phyloP scores from a whole-genome alignment of 768 basidiomycete genomes.

The Agrocybe praecox region DNA sequence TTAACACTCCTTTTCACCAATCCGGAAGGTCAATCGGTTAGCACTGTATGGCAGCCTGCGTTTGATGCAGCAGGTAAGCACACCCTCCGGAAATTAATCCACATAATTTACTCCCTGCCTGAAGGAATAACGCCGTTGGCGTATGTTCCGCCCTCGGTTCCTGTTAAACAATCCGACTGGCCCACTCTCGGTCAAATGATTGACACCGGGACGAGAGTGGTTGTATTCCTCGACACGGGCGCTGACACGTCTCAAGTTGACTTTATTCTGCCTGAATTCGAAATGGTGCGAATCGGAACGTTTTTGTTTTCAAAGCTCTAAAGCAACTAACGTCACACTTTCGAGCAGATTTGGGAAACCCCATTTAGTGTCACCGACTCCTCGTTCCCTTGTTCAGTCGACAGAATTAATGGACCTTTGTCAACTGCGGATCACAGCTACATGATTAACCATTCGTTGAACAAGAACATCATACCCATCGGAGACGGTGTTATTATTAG shows the following conservation, averaged over 20 bases:
- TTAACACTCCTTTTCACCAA: slow-evolving; percentile 70
- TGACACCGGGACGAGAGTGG: slow-evolving; percentile 56
- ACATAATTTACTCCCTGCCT: not conserved
- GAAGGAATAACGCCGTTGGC: slow-evolving; percentile 45
- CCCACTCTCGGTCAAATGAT: slow-evolving; percentile 68
- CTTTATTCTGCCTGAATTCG: slow-evolving; percentile 60
- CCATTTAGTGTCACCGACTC: slow-evolving; percentile 53
- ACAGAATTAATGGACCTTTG: slow-evolving; percentile 52
- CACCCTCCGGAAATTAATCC: not conserved
- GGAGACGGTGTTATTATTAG: slow-evolving; percentile 38
- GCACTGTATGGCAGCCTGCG: slow-evolving; percentile 50
- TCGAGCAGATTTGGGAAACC: slow-evolving; percentile 56
- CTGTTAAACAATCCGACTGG: slow-evolving; percentile 52
- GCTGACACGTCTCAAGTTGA: slow-evolving; percentile 42
- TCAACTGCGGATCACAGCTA: slow-evolving; percentile 53
- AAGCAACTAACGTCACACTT: not conserved
- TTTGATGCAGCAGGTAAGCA: slow-evolving; percentile 51
- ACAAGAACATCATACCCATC: slow-evolving; percentile 43
- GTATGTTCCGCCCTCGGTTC: slow-evolving; percentile 52
- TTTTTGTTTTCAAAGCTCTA: too few species aligned
- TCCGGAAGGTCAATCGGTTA: slow-evolving; percentile 54
- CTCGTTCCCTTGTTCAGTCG: slow-evolving; percentile 54
- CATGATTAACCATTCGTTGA: slow-evolving; percentile 61
- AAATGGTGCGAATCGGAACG: slow-evolving; percentile 38
- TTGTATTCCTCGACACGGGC: slow-evolving; percentile 62